Conservation (phyloP, 495 filamentous ascomycete species). For the Tirmania nivea region DNA sequence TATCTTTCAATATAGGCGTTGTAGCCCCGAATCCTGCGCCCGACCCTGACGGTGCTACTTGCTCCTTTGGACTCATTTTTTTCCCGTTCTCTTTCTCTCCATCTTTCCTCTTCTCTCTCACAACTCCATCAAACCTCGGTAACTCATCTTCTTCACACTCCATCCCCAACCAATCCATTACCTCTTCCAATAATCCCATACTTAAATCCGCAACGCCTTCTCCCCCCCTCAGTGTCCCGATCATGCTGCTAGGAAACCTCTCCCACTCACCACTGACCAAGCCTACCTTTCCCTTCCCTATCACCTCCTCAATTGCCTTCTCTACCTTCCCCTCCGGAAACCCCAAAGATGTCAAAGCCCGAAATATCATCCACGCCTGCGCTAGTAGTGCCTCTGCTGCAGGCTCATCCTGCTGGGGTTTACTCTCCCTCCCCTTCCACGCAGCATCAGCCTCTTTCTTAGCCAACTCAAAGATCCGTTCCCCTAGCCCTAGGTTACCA, state of each 20-base stretch:
- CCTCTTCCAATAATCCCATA: slow-evolving; percentile 77
- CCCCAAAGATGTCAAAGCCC: slow-evolving; percentile 41
- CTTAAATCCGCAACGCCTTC: slow-evolving; percentile 27
- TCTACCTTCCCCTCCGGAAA: slow-evolving; percentile 39
- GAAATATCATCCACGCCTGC: slow-evolving; percentile 60
- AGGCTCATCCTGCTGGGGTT: slow-evolving; percentile 17
- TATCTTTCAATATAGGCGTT: background rate
- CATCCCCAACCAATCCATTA: slow-evolving; percentile 67
- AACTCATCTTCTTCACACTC: slow-evolving; percentile 45
- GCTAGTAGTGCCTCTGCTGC: slow-evolving; percentile 51
- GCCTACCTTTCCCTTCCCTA: slow-evolving; percentile 18
- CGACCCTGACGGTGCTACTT: background rate
- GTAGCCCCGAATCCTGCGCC: background rate
- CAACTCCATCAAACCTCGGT: slow-evolving; percentile 39
- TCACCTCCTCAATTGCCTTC: slow-evolving; percentile 26
- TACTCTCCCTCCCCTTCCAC: slow-evolving; percentile 16
- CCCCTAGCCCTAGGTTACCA: slow-evolving; percentile 21
- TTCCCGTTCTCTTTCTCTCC: slow-evolving; percentile 14
- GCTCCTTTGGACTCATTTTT: slow-evolving; percentile 5
- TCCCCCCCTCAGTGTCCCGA: slow-evolving; percentile 25
- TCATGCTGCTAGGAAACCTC: slow-evolving; percentile 31
- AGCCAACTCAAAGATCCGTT: slow-evolving; percentile 23
- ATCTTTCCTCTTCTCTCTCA: slow-evolving; percentile 20
- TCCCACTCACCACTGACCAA: background rate
- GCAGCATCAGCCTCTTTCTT: slow-evolving; percentile 24